These are phyloP conservation scores for Gossypium herbaceum DNA, from an alignment of 345 rosid species.

Conservation along the genomic window DNA sequence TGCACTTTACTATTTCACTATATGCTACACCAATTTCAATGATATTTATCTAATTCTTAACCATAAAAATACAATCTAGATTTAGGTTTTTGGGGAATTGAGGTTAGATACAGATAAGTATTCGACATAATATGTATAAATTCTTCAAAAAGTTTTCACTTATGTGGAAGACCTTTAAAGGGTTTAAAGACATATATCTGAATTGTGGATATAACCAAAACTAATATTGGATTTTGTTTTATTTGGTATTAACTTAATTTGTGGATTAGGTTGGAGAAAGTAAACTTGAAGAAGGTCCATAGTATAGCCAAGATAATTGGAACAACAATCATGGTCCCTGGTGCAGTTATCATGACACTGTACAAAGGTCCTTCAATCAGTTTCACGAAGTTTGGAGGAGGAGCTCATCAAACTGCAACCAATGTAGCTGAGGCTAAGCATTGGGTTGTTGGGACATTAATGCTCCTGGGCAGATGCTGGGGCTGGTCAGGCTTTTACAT, in stretches of 20 bases:
- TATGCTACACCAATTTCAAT: background rate
- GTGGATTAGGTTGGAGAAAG: slow-evolving; percentile 56
- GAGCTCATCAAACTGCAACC: slow-evolving; percentile 29
- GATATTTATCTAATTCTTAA: too few species aligned
- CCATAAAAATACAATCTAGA: too few species aligned
- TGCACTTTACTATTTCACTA: background rate
- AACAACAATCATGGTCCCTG: slow-evolving; percentile 64
- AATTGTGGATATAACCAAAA: too few species aligned
- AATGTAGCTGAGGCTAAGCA: slow-evolving; percentile 29
- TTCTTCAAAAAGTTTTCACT: too few species aligned
- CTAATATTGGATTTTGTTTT: too few species aligned
- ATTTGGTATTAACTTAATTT: background rate
- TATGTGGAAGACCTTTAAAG: too few species aligned
- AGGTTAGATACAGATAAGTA: too few species aligned
- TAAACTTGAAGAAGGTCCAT: slow-evolving; percentile 51
- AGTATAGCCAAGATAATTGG: slow-evolving; percentile 80
- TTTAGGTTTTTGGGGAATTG: too few species aligned
- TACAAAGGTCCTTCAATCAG: slow-evolving; percentile 86
- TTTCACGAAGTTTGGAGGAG: slow-evolving; percentile 32
- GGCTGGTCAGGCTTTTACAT: slow-evolving; percentile 82
- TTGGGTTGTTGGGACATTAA: slow-evolving; percentile 63
- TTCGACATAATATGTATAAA: too few species aligned
- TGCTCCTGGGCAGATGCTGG: slow-evolving; percentile 52
- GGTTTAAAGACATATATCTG: too few species aligned
- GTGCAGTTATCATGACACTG: slow-evolving; percentile 90